A percentile compares a stretch with the other conserved stretches of the same genome.
phyloP scores from a whole-genome alignment of 306 rosid genomes.

The Inga laurina region DNA sequence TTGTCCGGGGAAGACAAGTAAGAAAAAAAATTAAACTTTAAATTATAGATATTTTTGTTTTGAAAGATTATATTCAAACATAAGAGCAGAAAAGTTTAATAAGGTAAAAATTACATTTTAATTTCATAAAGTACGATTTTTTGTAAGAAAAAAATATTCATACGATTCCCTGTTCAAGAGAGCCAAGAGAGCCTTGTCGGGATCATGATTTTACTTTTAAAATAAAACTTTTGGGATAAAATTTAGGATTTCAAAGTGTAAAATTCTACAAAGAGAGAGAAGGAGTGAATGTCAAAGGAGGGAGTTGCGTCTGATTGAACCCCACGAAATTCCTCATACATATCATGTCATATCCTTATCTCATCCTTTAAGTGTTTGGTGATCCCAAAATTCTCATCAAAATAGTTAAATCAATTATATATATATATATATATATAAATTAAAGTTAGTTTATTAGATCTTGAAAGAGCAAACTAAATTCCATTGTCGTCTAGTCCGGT shows the following conservation, averaged over 20 bases:
- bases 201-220: neutral
- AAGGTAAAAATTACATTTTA: neutral
- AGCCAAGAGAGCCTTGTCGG: neutral
- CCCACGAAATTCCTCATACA: neutral
- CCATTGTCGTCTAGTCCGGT: slow-evolving; percentile 37
- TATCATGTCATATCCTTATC: neutral
- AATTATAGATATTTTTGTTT: neutral
- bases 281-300: neutral
- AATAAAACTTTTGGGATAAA: neutral
- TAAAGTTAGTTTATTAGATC: too few species aligned
- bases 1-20: neutral
- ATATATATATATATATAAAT: neutral
- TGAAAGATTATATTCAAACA: neutral
- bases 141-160: too few species aligned
- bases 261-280: neutral
- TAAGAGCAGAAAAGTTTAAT: neutral
- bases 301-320: neutral
- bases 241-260: neutral
- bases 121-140: neutral
- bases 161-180: neutral
- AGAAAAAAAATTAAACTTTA: neutral
- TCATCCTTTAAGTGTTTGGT: neutral
- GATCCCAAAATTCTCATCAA: neutral
- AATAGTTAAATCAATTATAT: neutral
- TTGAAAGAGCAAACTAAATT: neutral